Evolutionary conservation across 2,329 filamentous ascomycete species (phyloP).

Genomic region (Pseudocercospora pini-densiflorae): DNA sequence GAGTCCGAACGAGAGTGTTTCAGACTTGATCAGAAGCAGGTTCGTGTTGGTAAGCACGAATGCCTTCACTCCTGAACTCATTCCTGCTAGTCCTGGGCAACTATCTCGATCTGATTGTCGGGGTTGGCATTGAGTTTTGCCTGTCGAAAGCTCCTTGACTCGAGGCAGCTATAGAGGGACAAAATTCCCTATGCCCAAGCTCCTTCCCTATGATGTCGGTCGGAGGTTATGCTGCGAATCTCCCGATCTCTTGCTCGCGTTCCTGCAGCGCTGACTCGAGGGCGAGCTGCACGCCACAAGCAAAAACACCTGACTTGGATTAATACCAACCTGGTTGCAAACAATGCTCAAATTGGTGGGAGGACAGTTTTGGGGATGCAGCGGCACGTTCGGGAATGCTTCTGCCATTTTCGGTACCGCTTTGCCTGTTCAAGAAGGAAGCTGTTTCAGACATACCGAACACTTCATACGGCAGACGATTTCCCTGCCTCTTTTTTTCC

Average conservation of each 20-base stretch:
- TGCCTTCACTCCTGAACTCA: background rate
- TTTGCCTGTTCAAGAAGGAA: background rate
- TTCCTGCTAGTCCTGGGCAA: background rate
- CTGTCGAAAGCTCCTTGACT: conserved; percentile 11
- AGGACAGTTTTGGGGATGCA: background rate
- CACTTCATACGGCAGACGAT: background rate
- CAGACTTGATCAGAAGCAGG: background rate
- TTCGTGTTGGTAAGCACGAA: background rate
- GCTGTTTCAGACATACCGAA: conserved; percentile 6
- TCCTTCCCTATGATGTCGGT: conserved; percentile 2
- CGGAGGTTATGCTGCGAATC: background rate
- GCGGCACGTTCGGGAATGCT: background rate
- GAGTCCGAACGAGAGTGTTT: background rate
- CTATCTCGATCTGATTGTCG: conserved; percentile 4
- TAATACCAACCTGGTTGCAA: conserved; percentile 6
- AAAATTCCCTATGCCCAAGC: background rate
- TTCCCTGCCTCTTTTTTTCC: background rate
- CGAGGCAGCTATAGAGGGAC: conserved; percentile 8
- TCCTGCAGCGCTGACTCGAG: conserved; percentile 5
- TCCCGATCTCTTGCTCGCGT: conserved; percentile 2
- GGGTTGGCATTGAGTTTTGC: conserved; percentile 10
- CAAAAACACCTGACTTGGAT: background rate
- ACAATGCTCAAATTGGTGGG: conserved; percentile 5
- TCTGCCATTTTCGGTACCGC: conserved; percentile 1
- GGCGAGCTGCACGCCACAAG: conserved; percentile 1